These are phyloP conservation scores for Colletotrichum trifolii DNA, from an alignment of 2,329 filamentous ascomycete genomes.

Conservation along the genomic window DNA sequence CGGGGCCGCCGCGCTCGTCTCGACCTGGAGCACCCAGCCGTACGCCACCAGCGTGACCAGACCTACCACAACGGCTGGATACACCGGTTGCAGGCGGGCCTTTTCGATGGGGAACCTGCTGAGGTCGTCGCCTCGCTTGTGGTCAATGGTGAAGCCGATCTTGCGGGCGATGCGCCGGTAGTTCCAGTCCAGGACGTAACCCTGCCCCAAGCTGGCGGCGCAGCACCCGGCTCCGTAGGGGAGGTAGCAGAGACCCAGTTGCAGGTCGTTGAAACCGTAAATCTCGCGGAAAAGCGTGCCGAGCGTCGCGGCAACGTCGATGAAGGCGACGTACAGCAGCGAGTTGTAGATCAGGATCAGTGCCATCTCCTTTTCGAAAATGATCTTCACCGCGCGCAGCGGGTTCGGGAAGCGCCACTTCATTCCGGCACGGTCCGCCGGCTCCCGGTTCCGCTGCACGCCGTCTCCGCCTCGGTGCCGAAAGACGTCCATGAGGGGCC, in stretches of 20 bases:
- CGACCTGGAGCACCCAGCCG: conserved; percentile 66
- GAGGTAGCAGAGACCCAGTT: conserved; percentile 65
- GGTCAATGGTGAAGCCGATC: conserved; percentile 70
- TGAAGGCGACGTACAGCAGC: conserved; percentile 67
- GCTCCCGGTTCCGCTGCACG: conserved; percentile 25
- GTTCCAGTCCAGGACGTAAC: conserved; percentile 73
- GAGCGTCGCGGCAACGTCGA: conserved; percentile 63
- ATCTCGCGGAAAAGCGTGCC: conserved; percentile 62
- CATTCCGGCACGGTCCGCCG: too few relatives aligned
- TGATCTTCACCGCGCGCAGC: conserved; percentile 62
- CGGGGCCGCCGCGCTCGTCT: conserved; percentile 64
- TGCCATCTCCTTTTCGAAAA: conserved; percentile 68
- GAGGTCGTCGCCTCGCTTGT: conserved; percentile 65
- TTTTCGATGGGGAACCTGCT: conserved; percentile 65
- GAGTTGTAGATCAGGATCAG: conserved; percentile 64
- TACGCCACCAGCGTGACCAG: conserved; percentile 64
- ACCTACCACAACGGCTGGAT: conserved; percentile 65
- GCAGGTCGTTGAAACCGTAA: conserved; percentile 62
- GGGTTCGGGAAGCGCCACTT: conserved; percentile 67
- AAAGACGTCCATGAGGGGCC: conserved; percentile 63
- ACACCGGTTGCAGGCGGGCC: conserved; percentile 64
- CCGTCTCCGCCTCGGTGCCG: conserved; percentile 45
- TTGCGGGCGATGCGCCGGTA: conserved; percentile 74
- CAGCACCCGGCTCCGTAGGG: conserved; percentile 64
- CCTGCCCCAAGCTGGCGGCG: conserved; percentile 62